Base-by-base conservation (phyloP, 768 basidiomycete species). In the Russula foetens region DNA sequence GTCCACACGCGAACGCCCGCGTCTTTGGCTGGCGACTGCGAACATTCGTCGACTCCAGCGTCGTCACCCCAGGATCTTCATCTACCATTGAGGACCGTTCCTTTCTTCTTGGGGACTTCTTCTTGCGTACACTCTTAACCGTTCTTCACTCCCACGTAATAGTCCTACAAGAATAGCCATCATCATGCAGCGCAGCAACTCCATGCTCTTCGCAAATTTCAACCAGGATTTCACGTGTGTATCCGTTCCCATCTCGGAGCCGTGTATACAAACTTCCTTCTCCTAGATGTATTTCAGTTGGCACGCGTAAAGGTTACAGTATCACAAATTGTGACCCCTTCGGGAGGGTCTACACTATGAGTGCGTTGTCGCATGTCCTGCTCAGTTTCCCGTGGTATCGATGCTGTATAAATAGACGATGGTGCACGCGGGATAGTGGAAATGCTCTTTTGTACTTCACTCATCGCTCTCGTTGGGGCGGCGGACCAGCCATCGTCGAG, bases 321-420 rank as follows among this genome's bases (percentile, higher is more conserved):
- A 96, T 99, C 72, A 92, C 92, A 44, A 99, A 99, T 69, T 97
- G 94, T 71, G 97, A 98, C 70, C 97, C 97, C 53, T 99, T 93
- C 70, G 97, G 96, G 38, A 79, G 92, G 65, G 95, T 99, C 8
- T 96, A 95, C 68, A 92, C 92, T 7, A 89, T 87, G 83, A 93
- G 94, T 95, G 71, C 71, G 92, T 81, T n/a, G 9, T 9, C 31
- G 38, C 60, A 23, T n/a, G 15, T 35, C 26, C 52, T 7, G 17
- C 23, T 38, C 17, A 4, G 8, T 38, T 56, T 26, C 31, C 45
- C 21, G 8, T 19, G 46, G 56, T 19, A 12, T 31, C 47, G 52
- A 41, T 21, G 43, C 38, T 35, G 43, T 24, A 46, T n/a, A 43
- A 21, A 55, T 33, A 92, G 96, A 89, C 67, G 94, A 98, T 60